A percentile compares a stretch with the other conserved stretches of the same genome.
phyloP scores from a whole-genome alignment of 2,329 filamentous ascomycete genomes.

The Apiospora malaysiana region DNA sequence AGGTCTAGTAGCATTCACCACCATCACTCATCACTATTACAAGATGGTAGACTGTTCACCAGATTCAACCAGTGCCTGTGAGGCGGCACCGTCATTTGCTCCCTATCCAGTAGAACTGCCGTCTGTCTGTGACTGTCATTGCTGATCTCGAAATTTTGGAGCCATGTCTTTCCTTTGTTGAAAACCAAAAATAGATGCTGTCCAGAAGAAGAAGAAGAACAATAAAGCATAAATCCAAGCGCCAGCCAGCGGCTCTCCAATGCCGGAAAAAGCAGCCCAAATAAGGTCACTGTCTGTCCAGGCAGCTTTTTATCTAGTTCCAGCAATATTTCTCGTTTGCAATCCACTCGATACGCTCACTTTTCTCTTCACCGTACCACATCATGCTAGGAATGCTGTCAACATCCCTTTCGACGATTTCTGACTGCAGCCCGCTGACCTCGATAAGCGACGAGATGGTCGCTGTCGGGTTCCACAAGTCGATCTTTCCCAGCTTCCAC shows the following conservation, averaged over 20 bases:
- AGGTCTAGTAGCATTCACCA: not conserved
- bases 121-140: not conserved
- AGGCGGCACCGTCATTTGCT: not conserved
- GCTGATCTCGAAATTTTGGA: not conserved
- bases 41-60: not conserved
- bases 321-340: constrained; percentile 80
- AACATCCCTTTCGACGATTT: constrained; percentile 61
- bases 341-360: constrained; percentile 70
- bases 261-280: not conserved
- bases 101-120: not conserved
- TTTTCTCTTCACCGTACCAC: constrained; percentile 67
- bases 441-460: constrained; percentile 55
- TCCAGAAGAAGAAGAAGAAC: not conserved
- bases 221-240: not conserved
- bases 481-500: constrained; percentile 73
- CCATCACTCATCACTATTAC: not conserved
- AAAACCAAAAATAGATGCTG: not conserved
- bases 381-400: constrained; percentile 74
- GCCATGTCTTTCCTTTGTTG: not conserved
- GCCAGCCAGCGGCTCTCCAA: not conserved
- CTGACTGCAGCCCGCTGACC: constrained; percentile 53
- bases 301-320: constrained; percentile 36
- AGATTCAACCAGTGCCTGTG: not conserved
- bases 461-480: constrained; percentile 82
- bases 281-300: not conserved